Evolutionary conservation across 179 eudicot species (phyloP).

Genomic region (Spinacia oleracea): DNA sequence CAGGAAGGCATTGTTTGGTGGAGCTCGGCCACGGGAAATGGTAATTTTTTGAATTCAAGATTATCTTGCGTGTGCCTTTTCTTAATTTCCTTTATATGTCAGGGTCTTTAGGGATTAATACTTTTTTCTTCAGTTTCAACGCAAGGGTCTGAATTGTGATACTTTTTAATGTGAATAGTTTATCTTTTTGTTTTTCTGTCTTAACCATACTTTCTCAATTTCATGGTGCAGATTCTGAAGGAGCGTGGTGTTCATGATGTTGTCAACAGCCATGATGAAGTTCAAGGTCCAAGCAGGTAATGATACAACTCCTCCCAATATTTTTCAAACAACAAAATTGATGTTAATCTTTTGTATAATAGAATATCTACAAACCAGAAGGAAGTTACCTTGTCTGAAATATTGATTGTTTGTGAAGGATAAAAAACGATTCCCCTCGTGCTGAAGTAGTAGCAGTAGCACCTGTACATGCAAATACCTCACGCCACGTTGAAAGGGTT

Average conservation of each 20-base stretch:
- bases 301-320: not conserved
- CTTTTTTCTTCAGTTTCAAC: not conserved
- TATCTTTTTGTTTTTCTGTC: not conserved
- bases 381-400: not conserved
- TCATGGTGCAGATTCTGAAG: slow-evolving; percentile 60
- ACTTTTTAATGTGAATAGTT: not conserved
- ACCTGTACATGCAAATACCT: slow-evolving; percentile 35
- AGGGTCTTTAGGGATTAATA: not conserved
- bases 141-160: not conserved
- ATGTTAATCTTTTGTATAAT: not conserved
- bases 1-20: slow-evolving; percentile 80
- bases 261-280: slow-evolving; percentile 41
- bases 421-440: slow-evolving; percentile 46
- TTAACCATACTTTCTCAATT: not conserved
- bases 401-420: slow-evolving; percentile 44
- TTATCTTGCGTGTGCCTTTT: not conserved
- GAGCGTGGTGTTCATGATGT: slow-evolving; percentile 69
- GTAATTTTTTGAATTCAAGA: slow-evolving; percentile 40
- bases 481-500: slow-evolving; percentile 46
- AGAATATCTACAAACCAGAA: too few species aligned
- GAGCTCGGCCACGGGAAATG: slow-evolving; percentile 93
- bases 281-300: slow-evolving; percentile 57
- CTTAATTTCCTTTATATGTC: not conserved
- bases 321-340: not conserved
- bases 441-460: slow-evolving; percentile 39